A percentile compares a stretch with the other conserved stretches of the same genome.
Evolutionary conservation across 306 rosid species (phyloP).

Genomic region (Trifolium fragiferum): DNA sequence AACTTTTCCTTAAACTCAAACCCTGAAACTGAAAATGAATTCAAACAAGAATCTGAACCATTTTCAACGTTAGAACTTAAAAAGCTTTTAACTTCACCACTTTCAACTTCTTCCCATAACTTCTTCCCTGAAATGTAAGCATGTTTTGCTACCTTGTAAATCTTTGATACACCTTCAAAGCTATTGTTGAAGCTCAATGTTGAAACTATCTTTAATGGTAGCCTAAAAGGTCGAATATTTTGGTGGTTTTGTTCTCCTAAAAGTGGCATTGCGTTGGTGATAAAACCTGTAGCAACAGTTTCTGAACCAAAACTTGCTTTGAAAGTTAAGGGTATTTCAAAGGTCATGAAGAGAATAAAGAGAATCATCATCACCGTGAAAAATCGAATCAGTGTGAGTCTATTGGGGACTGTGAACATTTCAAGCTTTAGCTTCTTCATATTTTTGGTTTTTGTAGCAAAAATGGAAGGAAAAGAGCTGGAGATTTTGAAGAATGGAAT

Average conservation of each 20-base stretch:
- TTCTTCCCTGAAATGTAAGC: constrained; percentile 76
- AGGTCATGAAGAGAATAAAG: constrained; percentile 71
- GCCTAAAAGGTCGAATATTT: too few species aligned
- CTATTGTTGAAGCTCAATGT: constrained; percentile 66
- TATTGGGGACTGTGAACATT: constrained; percentile 49
- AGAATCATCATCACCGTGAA: constrained; percentile 62
- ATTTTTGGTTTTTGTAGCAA: constrained; percentile 20
- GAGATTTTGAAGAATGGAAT: constrained; percentile 6
- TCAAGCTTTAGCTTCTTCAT: constrained; percentile 78
- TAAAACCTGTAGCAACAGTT: constrained; percentile 38
- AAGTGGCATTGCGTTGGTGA: constrained; percentile 55
- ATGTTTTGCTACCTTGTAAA: constrained; percentile 65
- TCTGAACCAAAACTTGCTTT: constrained; percentile 54
- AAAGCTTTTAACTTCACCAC: constrained; percentile 44
- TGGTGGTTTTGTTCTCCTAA: neutral
- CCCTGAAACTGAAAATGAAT: constrained; percentile 67
- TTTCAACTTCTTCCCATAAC: constrained; percentile 74
- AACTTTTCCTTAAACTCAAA: constrained; percentile 50
- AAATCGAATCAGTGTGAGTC: constrained; percentile 72
- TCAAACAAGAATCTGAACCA: constrained; percentile 66
- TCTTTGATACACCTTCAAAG: constrained; percentile 51
- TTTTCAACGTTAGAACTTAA: constrained; percentile 49
- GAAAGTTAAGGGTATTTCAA: constrained; percentile 78
- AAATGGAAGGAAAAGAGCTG: neutral
- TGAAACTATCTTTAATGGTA: constrained; percentile 59